Evolutionary conservation across 768 basidiomycete genomes (phyloP), one percentile per base, ranked within the genome.

Genomic region (Pisolithus albus): DNA sequence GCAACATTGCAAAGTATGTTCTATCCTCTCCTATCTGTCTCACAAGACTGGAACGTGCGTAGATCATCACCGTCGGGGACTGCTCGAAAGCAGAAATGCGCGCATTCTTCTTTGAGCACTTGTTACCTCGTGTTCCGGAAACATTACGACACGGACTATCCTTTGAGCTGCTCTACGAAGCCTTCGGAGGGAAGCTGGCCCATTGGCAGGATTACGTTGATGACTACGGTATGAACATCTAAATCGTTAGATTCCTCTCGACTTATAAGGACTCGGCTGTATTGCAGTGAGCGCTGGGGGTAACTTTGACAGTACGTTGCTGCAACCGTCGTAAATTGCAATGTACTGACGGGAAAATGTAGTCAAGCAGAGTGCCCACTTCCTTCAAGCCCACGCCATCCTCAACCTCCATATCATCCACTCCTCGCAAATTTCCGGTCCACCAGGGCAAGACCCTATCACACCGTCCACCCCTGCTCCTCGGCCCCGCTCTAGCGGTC

Each of bases 371-470:
- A 82, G 83, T 52, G 87, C 88, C 0, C 86, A 88, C 61, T 92
- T 89, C 71, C 77, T 92, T 21, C 90, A 92, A 70, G 90, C 90
- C 0, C 86, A 92, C 52, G 76, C 88, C 0, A 72, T 89, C 1
- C 77, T 92, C 50, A 92, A 92, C 57, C 78, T 92, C 13, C 90
- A 92, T 63, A 86, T 92, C 64, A 87, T 92, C 48, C 88, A 92
- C 59, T 84, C 88, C 2, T 84, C 84, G 1, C 86, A 89, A 61
- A 68, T 80, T 1, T 63, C 76, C 0, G 65, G 69, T 3, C 64
- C 64, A 19, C 60, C 61, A 38, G 59, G 64, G 52, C 67, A 66
- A 58, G 63, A 67, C 28, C 64, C 61, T 49, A 68, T 52, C 19
- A 67, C 56, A 54, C 66, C 57, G 23, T 65, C 64, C 42, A 68